A percentile compares a stretch with the other conserved stretches of the same genome.
phyloP scores from a whole-genome alignment of 129 eudicot genomes.

The Chrysanthemum seticuspe region DNA sequence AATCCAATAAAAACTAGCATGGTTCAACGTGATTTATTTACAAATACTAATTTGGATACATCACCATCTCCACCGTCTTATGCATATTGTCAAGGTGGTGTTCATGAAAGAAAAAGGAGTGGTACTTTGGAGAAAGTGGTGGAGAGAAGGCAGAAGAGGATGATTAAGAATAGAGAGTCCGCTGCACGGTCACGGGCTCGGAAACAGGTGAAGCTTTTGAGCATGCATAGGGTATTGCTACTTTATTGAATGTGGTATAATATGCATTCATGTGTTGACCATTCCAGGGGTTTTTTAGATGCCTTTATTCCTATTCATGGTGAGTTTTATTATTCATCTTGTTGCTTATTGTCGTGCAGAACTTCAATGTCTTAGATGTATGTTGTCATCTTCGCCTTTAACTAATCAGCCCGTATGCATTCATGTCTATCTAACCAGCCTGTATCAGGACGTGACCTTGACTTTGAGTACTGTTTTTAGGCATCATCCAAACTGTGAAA shows the following conservation, averaged over 20 bases:
- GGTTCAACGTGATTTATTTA: constrained; percentile 33
- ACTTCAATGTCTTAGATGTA: background rate
- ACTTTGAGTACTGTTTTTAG: too few relatives aligned
- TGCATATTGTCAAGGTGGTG: constrained; percentile 35
- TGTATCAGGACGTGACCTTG: too few relatives aligned
- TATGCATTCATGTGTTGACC: constrained; percentile 6
- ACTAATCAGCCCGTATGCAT: too few relatives aligned
- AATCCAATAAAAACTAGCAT: constrained; percentile 26
- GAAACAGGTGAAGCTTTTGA: constrained; percentile 65
- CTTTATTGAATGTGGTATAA: background rate
- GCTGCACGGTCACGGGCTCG: constrained; percentile 96
- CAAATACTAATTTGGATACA: constrained; percentile 38
- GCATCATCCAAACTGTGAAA: too few relatives aligned
- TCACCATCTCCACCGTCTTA: constrained; percentile 55
- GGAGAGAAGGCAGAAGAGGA: constrained; percentile 79
- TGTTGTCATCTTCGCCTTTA: too few relatives aligned
- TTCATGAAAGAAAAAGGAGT: constrained; percentile 42
- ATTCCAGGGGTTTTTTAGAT: too few relatives aligned
- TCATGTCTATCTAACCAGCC: too few relatives aligned
- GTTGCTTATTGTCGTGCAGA: background rate
- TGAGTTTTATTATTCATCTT: background rate
- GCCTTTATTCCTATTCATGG: background rate
- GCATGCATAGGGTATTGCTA: background rate
- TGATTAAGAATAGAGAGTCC: constrained; percentile 91
- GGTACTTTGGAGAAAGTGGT: constrained; percentile 62